A percentile compares a stretch with the other conserved stretches of the same genome.
phyloP scores from a whole-genome alignment of 805 yeast species.

The Candida succiphila region DNA sequence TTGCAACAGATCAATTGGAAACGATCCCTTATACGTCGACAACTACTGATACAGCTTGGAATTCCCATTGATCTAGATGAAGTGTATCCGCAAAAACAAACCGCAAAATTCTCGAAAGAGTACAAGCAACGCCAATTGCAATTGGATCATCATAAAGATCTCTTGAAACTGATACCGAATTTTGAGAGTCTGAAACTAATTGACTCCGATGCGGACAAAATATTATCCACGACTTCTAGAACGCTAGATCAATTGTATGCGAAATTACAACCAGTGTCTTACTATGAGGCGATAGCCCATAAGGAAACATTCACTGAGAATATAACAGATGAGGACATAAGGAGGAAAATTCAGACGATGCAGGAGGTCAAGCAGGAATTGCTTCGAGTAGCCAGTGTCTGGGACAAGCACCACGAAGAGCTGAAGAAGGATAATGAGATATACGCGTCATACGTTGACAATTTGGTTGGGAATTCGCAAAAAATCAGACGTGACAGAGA shows the following conservation, averaged over 20 bases:
- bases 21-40: constrained; percentile 53
- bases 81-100: constrained; percentile 8
- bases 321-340: constrained; percentile 21
- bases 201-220: constrained; percentile 17
- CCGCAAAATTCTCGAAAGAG: not conserved
- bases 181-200: not conserved
- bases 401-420: constrained; percentile 41
- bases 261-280: constrained; percentile 16
- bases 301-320: constrained; percentile 14
- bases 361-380: constrained; percentile 27
- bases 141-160: not conserved
- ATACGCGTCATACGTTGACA: constrained; percentile 82
- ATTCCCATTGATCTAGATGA: constrained; percentile 68
- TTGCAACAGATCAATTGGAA: constrained; percentile 62
- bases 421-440: constrained; percentile 58
- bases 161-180: not conserved
- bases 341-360: constrained; percentile 27
- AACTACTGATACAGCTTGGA: constrained; percentile 53
- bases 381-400: constrained; percentile 23
- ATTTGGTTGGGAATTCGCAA: constrained; percentile 85
- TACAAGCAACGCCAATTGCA: not conserved
- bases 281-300: constrained; percentile 7
- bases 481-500: constrained; percentile 40
- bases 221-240: constrained; percentile 13
- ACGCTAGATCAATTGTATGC: constrained; percentile 13